Conservation (phyloP, 139 green algal species). For the Coccomyxa sp. region DNA sequence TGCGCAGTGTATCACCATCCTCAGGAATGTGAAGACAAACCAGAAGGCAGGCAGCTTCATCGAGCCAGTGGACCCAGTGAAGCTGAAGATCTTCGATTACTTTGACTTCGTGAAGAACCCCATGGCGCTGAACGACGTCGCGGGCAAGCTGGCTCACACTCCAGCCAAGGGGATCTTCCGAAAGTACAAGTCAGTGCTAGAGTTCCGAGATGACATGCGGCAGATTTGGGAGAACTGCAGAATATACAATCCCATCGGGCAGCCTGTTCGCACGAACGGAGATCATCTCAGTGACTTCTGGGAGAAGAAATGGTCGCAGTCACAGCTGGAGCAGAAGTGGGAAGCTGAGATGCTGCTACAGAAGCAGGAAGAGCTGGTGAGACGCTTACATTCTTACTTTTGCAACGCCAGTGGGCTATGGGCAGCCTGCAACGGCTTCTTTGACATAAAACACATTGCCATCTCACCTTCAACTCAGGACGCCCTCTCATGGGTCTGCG, state of each 20-base stretch:
- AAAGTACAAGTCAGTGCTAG: slow-evolving; percentile 34
- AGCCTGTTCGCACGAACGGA: slow-evolving; percentile 43
- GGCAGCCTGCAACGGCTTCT: too few relatives aligned
- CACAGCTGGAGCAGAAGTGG: slow-evolving; percentile 41
- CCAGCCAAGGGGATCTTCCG: slow-evolving; percentile 5
- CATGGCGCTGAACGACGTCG: slow-evolving; percentile 61
- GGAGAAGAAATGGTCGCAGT: slow-evolving; percentile 50
- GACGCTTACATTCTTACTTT: not conserved
- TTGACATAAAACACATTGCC: too few relatives aligned
- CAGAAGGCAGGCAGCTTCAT: slow-evolving; percentile 19
- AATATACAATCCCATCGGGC: slow-evolving; percentile 45
- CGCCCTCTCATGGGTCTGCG: too few relatives aligned
- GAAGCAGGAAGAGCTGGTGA: slow-evolving; percentile 24
- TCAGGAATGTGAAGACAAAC: not conserved
- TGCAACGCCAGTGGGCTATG: too few relatives aligned
- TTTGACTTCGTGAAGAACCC: slow-evolving; percentile 62
- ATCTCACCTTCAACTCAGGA: too few relatives aligned
- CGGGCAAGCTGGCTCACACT: slow-evolving; percentile 15
- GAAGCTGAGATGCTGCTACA: slow-evolving; percentile 27
- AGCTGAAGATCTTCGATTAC: slow-evolving; percentile 46
- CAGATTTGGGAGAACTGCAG: slow-evolving; percentile 56
- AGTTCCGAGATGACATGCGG: slow-evolving; percentile 54
- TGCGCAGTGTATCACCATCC: not conserved
- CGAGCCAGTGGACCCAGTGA: slow-evolving; percentile 36
- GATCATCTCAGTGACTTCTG: slow-evolving; percentile 40